Percentiles rank a stretch among this genome's conserved stretches.
phyloP scores from a whole-genome alignment of 1,284 basidiomycete species.

The Neonothopanus nambi region DNA sequence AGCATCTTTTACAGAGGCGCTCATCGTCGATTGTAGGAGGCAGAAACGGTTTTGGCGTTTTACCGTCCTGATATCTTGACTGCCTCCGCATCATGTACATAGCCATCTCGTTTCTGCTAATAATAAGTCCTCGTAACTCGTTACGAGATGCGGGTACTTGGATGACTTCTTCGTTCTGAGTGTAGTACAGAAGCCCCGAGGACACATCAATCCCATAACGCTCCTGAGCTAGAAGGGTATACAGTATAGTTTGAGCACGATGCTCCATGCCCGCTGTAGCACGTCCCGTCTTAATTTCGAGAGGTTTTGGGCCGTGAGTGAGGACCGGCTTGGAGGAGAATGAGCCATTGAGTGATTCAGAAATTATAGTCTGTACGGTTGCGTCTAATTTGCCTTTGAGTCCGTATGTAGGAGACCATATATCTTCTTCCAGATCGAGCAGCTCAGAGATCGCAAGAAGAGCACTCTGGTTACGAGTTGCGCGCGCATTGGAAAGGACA shows the following conservation, averaged over 20 bases:
- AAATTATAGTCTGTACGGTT: constrained; percentile 72
- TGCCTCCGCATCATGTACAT: constrained; percentile 63
- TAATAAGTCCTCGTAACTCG: constrained; percentile 84
- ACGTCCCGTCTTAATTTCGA: constrained; percentile 96
- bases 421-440: constrained; percentile 94
- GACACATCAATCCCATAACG: constrained; percentile 75
- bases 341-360: constrained; percentile 33
- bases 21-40: constrained; percentile 88
- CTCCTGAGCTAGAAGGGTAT: constrained; percentile 90
- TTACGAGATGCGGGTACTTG: constrained; percentile 76
- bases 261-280: constrained; percentile 83
- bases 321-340: constrained; percentile 23
- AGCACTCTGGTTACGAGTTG: constrained; percentile 44
- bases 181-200: constrained; percentile 91
- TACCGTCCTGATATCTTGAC: constrained; percentile 13
- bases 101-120: constrained; percentile 86
- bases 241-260: constrained; percentile 97
- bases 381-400: constrained; percentile 97
- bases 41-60: constrained; percentile 55
- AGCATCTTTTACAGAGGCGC: constrained; percentile 81
- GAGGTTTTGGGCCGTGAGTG: constrained; percentile 62
- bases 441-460: constrained; percentile 73
- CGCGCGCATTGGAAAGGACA: constrained; percentile 63
- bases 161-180: constrained; percentile 87
- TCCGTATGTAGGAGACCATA: constrained; percentile 94